phyloP scores from a whole-genome alignment of 2,329 filamentous ascomycete genomes.

The Podosphaera xanthii region DNA sequence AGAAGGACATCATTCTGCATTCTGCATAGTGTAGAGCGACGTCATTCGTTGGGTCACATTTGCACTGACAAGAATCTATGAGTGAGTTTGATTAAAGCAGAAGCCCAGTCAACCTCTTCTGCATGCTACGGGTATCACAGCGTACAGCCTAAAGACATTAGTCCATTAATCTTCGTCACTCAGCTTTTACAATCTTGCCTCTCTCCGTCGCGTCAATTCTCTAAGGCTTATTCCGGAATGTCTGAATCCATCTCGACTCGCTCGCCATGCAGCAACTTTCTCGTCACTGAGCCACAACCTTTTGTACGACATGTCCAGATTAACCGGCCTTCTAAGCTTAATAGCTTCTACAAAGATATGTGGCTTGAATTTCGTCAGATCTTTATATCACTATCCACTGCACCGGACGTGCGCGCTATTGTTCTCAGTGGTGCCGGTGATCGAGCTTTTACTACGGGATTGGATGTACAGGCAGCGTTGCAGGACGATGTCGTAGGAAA shows the following conservation, averaged over 20 bases:
- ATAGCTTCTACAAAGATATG: conserved; percentile 67
- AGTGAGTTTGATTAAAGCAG: too few species aligned
- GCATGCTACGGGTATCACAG: too few species aligned
- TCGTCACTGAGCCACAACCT: conserved; percentile 44
- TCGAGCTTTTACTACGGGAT: conserved; percentile 62
- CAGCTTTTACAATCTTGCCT: too few species aligned
- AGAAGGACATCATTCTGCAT: too few species aligned
- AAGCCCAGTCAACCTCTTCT: too few species aligned
- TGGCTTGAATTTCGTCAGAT: conserved; percentile 60
- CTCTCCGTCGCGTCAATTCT: too few species aligned
- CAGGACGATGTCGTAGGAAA: conserved; percentile 24
- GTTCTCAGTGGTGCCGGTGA: conserved; percentile 64
- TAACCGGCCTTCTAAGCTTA: conserved; percentile 67
- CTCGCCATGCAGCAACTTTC: conserved; percentile 18
- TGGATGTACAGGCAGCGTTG: conserved; percentile 57
- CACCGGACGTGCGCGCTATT: conserved; percentile 51
- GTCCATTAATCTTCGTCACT: too few species aligned
- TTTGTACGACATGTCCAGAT: conserved; percentile 82
- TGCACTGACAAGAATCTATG: too few species aligned
- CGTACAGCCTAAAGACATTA: too few species aligned
- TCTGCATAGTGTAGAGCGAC: too few species aligned
- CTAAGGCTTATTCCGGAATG: not conserved
- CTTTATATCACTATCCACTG: conserved; percentile 48
- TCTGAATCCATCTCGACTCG: not conserved
- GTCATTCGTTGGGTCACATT: too few species aligned